Base-by-base conservation (phyloP, 2,329 filamentous ascomycete species). In the Alternaria gaisen region DNA sequence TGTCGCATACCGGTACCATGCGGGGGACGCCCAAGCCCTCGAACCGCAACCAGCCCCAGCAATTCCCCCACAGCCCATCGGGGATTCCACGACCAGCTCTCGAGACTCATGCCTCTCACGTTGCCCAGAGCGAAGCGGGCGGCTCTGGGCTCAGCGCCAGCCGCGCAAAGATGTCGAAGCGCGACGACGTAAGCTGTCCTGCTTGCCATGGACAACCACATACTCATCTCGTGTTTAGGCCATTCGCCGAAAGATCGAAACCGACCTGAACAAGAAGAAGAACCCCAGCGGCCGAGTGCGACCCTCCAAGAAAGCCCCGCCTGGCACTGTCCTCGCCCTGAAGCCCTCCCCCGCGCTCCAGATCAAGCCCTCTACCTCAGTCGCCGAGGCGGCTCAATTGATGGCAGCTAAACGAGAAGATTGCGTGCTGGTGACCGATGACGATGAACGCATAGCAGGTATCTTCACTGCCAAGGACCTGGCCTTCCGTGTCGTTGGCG, bases 381-480 rank as follows among this genome's bases (percentile, higher is more conserved):
- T 99, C 58, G 90, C 95, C 66, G 95, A 99, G 82, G 95, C 95
- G 50, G 95, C 95, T 41, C 95, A 99, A 84, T 85, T 99, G 76
- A 99, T 99, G 95, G 95, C 95, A 57, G 95, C 95, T 52, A 99
- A 99, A 86, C 88, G 95, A 72, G 95, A 99, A 80, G 95, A 99
- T 80, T 99, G 95, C 75, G 95, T 99, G 40, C 83, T 99, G 63
- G 95, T 99, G 24, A 99, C 95, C 42, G 95, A 99, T 79, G 94
- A 98, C 68, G 94, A 99, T 80, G 95, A 99, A 75, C 88, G 95
- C 47, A 99, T 99, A 81, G 92, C 95, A 44, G 95, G 95, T 82
- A 99, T 99, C 79, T 99, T 99, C 80, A 99, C 95, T 0, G 95
- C 95, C 69, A 99, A 99, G 84, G 95, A 99, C 84, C 85, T 99